A percentile compares a stretch with the other conserved stretches of the same genome.
These are phyloP conservation scores for Fusarium clavum DNA, from an alignment of 2,329 filamentous ascomycete species.

Conservation along the genomic window DNA sequence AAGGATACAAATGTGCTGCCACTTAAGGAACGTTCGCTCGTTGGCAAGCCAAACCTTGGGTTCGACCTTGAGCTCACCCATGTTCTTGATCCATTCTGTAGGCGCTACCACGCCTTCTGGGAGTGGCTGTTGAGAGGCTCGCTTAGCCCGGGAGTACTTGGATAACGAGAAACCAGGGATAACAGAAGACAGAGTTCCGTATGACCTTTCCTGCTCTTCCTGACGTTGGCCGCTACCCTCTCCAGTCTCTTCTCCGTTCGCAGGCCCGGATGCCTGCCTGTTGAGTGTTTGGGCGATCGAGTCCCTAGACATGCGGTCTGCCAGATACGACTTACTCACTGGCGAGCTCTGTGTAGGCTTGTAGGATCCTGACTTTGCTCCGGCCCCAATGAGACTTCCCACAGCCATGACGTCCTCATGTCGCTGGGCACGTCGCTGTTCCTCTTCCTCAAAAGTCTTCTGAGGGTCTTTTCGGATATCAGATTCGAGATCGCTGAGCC, in stretches of 20 bases:
- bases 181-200: conserved; percentile 74
- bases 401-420: conserved; percentile 91
- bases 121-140: conserved; percentile 63
- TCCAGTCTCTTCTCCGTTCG: conserved; percentile 51
- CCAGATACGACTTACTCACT: conserved; percentile 72
- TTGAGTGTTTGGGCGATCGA: conserved; percentile 47
- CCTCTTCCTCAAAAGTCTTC: conserved; percentile 89
- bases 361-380: conserved; percentile 65
- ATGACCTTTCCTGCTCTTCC: conserved; percentile 54
- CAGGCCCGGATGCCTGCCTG: conserved; percentile 40
- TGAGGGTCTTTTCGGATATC: conserved; percentile 96
- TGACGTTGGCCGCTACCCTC: conserved; percentile 52
- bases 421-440: conserved; percentile 81
- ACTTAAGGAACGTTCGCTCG: conserved; percentile 97
- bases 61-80: conserved; percentile 90
- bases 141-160: conserved; percentile 74
- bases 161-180: conserved; percentile 86
- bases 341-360: conserved; percentile 74
- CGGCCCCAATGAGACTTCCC: conserved; percentile 83
- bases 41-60: conserved; percentile 99
- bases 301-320: conserved; percentile 63
- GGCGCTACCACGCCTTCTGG: conserved; percentile 92
- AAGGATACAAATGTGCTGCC: conserved; percentile 94
- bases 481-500: conserved; percentile 89
- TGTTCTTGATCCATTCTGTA: conserved; percentile 91